Percentiles rank a stretch among this genome's conserved stretches.
phyloP scores from a whole-genome alignment of 768 basidiomycete species.

The Podaxis mareebaensis region DNA sequence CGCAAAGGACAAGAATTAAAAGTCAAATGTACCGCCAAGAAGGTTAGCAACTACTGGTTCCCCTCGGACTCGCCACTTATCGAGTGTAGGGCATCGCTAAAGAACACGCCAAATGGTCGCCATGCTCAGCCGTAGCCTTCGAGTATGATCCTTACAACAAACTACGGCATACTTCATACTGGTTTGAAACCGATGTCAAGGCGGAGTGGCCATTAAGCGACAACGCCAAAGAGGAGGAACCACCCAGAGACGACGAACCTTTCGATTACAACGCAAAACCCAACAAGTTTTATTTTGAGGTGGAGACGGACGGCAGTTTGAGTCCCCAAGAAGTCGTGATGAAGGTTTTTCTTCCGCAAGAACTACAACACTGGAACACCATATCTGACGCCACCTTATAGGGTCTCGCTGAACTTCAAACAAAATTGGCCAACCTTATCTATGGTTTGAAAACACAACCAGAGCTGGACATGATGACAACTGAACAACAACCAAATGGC shows the following conservation, averaged over 20 bases:
- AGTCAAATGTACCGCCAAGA: constrained; percentile 86
- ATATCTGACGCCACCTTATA: constrained; percentile 28
- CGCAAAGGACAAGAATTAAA: constrained; percentile 92
- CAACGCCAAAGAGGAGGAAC: constrained; percentile 84
- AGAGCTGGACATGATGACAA: constrained; percentile 53
- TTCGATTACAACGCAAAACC: constrained; percentile 92
- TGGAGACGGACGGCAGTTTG: constrained; percentile 92
- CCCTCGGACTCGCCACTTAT: background rate
- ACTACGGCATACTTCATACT: constrained; percentile 91
- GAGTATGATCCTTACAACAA: constrained; percentile 99
- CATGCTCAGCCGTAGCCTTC: constrained; percentile 91
- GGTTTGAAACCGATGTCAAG: constrained; percentile 83
- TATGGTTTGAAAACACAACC: constrained; percentile 68
- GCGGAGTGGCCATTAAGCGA: constrained; percentile 91
- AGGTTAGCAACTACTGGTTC: constrained; percentile 50
- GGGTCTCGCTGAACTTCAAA: constrained; percentile 79
- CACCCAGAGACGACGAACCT: constrained; percentile 73
- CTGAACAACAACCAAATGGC: constrained; percentile 38
- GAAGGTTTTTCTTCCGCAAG: constrained; percentile 50
- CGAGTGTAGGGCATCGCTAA: constrained; percentile 85
- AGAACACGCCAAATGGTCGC: constrained; percentile 99
- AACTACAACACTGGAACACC: constrained; percentile 9
- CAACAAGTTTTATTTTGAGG: constrained; percentile 89
- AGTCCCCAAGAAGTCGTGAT: constrained; percentile 87
- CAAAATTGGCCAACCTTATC: constrained; percentile 78